These are phyloP conservation scores for Aspergillus novofumigatus DNA, from an alignment of 2,329 filamentous ascomycete genomes.

Conservation along the genomic window DNA sequence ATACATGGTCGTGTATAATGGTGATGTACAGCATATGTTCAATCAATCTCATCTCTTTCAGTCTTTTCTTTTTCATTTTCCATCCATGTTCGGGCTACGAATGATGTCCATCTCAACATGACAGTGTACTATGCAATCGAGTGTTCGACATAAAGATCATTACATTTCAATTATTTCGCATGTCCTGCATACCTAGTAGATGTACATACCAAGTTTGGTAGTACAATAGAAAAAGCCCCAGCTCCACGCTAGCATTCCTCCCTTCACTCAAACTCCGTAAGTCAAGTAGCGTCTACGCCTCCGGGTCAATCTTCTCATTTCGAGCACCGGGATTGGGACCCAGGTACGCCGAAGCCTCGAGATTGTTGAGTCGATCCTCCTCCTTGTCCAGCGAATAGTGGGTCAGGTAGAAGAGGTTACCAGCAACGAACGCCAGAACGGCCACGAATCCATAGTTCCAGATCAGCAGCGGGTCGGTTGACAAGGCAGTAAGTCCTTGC, in stretches of 20 bases:
- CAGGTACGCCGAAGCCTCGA: constrained; percentile 20
- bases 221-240: not conserved
- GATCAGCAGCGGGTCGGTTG: constrained; percentile 61
- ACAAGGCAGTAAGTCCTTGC: constrained; percentile 61
- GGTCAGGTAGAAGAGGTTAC: constrained; percentile 62
- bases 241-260: not conserved
- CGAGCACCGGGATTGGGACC: constrained; percentile 5
- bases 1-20: not conserved
- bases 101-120: not conserved
- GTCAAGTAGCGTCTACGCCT: not conserved
- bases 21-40: not conserved
- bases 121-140: not conserved
- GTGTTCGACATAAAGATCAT: not conserved
- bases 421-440: constrained; percentile 59
- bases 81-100: not conserved
- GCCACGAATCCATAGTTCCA: constrained; percentile 70
- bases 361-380: constrained; percentile 63
- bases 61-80: not conserved
- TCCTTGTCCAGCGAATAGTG: constrained; percentile 60
- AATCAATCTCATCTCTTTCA: not conserved
- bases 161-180: not conserved
- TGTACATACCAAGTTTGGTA: not conserved
- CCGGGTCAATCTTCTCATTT: constrained; percentile 4
- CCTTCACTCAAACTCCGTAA: not conserved
- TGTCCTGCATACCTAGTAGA: not conserved